Conservation (phyloP, 2,329 filamentous ascomycete genomes). For the Torrubiella hemipterigena region DNA sequence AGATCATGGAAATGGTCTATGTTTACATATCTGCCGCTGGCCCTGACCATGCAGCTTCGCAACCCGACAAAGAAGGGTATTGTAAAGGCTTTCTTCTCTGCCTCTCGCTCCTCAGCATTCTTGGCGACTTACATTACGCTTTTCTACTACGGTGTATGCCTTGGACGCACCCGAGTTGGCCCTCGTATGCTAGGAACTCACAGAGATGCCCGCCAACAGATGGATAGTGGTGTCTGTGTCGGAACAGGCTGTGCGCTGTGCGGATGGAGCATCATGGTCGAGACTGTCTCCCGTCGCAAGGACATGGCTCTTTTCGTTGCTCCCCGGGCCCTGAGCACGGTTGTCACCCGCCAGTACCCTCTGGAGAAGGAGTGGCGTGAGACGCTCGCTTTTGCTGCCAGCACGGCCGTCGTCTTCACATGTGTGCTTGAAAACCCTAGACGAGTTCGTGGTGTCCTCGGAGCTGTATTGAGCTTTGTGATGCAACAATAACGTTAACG, state of each 20-base stretch:
- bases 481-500: slow-evolving; percentile 22
- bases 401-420: slow-evolving; percentile 59
- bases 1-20: slow-evolving; percentile 64
- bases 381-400: slow-evolving; percentile 51
- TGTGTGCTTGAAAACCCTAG: slow-evolving; percentile 49
- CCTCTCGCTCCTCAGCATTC: slow-evolving; percentile 63
- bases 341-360: slow-evolving; percentile 59
- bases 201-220: slow-evolving; percentile 30
- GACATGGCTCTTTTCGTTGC: slow-evolving; percentile 74
- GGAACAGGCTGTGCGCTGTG: slow-evolving; percentile 61
- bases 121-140: slow-evolving; percentile 64
- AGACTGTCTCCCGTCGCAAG: slow-evolving; percentile 51
- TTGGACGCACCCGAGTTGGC: slow-evolving; percentile 61
- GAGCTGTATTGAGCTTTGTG: slow-evolving; percentile 42
- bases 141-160: slow-evolving; percentile 79
- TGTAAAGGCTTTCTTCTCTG: slow-evolving; percentile 44
- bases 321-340: slow-evolving; percentile 62
- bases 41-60: slow-evolving; percentile 48
- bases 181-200: slow-evolving; percentile 52
- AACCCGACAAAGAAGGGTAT: slow-evolving; percentile 32
- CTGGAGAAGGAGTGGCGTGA: slow-evolving; percentile 54
- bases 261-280: slow-evolving; percentile 71
- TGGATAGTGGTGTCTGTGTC: slow-evolving; percentile 57
- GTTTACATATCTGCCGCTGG: slow-evolving; percentile 65
- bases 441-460: slow-evolving; percentile 57